Percentiles rank a stretch among this genome's conserved stretches.
Conservation (phyloP, 208 protist genomes). For the Strigomonas galati region DNA sequence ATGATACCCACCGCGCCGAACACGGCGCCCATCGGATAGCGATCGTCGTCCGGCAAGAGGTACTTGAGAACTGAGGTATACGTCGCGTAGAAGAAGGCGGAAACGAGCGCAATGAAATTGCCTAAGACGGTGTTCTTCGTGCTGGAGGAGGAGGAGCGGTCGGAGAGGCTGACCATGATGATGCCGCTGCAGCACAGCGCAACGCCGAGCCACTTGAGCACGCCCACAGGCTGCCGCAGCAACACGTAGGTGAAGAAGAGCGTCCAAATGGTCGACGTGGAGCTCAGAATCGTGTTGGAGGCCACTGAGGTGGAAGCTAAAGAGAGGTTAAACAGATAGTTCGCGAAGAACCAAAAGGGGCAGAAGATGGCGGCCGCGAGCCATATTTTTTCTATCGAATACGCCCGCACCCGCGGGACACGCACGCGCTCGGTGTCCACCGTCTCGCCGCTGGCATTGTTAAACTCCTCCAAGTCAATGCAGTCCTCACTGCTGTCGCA, state of each 20-base stretch:
- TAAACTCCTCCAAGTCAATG: slow-evolving; percentile 18
- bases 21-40: slow-evolving; percentile 82
- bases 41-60: slow-evolving; percentile 77
- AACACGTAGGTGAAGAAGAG: slow-evolving; percentile 74
- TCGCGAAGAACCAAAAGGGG: slow-evolving; percentile 88
- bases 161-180: slow-evolving; percentile 66
- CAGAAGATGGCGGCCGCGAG: slow-evolving; percentile 74
- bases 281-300: slow-evolving; percentile 87
- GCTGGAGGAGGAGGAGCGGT: slow-evolving; percentile 23
- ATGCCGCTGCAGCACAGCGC: slow-evolving; percentile 58
- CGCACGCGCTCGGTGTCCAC: slow-evolving; percentile 23
- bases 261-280: slow-evolving; percentile 86
- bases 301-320: slow-evolving; percentile 83
- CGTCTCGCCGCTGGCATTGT: slow-evolving; percentile 15
- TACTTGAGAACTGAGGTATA: slow-evolving; percentile 87
- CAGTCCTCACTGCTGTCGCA: slow-evolving; percentile 13
- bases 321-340: slow-evolving; percentile 90
- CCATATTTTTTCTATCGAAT: slow-evolving; percentile 68
- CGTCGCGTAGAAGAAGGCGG: slow-evolving; percentile 85
- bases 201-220: slow-evolving; percentile 54
- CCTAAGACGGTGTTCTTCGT: slow-evolving; percentile 33
- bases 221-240: slow-evolving; percentile 50
- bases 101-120: slow-evolving; percentile 68
- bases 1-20: slow-evolving; percentile 85
- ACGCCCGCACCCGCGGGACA: slow-evolving; percentile 44